A percentile compares a stretch with the other conserved stretches of the same genome.
These are phyloP conservation scores for Clarireedia monteithiana DNA, from an alignment of 2,329 filamentous ascomycete species.

Conservation along the genomic window DNA sequence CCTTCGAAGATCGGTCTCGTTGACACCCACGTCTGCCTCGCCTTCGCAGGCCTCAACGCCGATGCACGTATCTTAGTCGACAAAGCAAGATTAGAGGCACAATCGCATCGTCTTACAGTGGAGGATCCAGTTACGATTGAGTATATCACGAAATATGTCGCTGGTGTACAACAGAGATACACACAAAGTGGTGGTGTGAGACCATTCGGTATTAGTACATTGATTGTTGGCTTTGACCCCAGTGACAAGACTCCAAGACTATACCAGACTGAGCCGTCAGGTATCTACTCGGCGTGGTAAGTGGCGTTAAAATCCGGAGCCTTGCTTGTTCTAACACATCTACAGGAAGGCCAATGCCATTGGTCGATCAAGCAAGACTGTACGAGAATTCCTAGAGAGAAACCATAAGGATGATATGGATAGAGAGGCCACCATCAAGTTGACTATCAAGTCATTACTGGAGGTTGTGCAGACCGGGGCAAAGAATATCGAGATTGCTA, in stretches of 20 bases:
- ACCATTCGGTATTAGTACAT: slow-evolving; percentile 96
- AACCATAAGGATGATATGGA: slow-evolving; percentile 99
- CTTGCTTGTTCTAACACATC: slow-evolving; percentile 11
- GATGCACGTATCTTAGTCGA: slow-evolving; percentile 97
- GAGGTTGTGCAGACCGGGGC: slow-evolving; percentile 98
- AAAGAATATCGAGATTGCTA: slow-evolving; percentile 99
- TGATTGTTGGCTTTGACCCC: slow-evolving; percentile 97
- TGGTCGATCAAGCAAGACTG: slow-evolving; percentile 96
- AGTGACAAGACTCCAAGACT: slow-evolving; percentile 81
- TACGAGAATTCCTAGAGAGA: slow-evolving; percentile 95
- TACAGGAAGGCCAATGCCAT: slow-evolving; percentile 98
- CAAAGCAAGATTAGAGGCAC: slow-evolving; percentile 94
- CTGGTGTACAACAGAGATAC: slow-evolving; percentile 96
- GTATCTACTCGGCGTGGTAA: slow-evolving; percentile 98
- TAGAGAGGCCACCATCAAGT: slow-evolving; percentile 87
- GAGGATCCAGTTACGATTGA: slow-evolving; percentile 97
- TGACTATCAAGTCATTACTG: slow-evolving; percentile 95
- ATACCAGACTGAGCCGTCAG: slow-evolving; percentile 98
- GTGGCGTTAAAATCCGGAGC: slow-evolving; percentile 22
- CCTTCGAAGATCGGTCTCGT: slow-evolving; percentile 97
- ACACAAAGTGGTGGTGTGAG: slow-evolving; percentile 97
- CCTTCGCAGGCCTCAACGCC: slow-evolving; percentile 94
- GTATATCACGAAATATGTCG: slow-evolving; percentile 99
- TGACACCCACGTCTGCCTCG: slow-evolving; percentile 92
- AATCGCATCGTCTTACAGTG: slow-evolving; percentile 93